These are phyloP conservation scores for Clathrospora elynae DNA, from an alignment of 2,329 filamentous ascomycete genomes.

Conservation along the genomic window DNA sequence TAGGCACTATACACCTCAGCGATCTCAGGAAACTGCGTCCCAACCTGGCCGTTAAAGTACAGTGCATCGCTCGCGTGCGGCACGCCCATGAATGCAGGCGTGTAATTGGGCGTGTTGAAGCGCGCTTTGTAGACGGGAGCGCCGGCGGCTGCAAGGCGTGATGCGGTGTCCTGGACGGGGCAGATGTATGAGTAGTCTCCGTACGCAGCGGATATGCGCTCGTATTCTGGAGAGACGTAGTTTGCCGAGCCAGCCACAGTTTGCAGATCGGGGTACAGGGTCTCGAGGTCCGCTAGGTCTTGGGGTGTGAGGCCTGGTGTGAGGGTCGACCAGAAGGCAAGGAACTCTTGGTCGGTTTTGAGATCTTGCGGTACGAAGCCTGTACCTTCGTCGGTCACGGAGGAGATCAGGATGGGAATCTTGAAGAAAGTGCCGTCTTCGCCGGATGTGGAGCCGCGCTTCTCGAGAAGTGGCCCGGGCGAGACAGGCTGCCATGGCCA, in stretches of 20 bases:
- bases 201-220: slow-evolving; percentile 52
- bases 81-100: slow-evolving; percentile 35
- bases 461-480: slow-evolving; percentile 54
- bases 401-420: slow-evolving; percentile 42
- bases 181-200: slow-evolving; percentile 47
- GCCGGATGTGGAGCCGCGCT: slow-evolving; percentile 50
- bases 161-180: slow-evolving; percentile 43
- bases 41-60: slow-evolving; percentile 40
- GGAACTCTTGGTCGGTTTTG: slow-evolving; percentile 44
- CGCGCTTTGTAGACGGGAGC: slow-evolving; percentile 43
- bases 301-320: slow-evolving; percentile 33
- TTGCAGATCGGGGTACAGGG: slow-evolving; percentile 36
- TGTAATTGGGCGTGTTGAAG: slow-evolving; percentile 44
- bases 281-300: slow-evolving; percentile 40
- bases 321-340: slow-evolving; percentile 40
- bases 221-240: slow-evolving; percentile 52
- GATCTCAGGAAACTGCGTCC: slow-evolving; percentile 38
- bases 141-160: slow-evolving; percentile 25
- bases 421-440: slow-evolving; percentile 44
- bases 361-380: slow-evolving; percentile 41
- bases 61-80: slow-evolving; percentile 39
- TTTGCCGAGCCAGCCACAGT: slow-evolving; percentile 28
- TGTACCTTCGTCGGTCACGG: slow-evolving; percentile 46
- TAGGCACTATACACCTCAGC: slow-evolving; percentile 43
- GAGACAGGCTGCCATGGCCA: slow-evolving; percentile 59